Conservation (phyloP, 106 monocot species). For the Dendrobium officinale region DNA sequence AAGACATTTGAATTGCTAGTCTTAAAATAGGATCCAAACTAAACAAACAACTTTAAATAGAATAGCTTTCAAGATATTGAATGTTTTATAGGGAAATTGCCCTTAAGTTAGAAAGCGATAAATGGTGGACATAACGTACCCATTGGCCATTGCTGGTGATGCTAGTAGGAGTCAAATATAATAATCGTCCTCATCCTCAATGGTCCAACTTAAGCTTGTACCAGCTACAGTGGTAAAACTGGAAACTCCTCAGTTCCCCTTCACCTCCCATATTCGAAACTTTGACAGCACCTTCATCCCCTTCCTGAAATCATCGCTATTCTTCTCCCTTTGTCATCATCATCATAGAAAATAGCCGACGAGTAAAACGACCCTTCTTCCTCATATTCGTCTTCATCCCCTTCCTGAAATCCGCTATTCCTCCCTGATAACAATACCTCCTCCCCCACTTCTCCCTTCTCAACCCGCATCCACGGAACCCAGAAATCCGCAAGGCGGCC, state of each 20-base stretch:
- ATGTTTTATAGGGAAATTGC: background rate
- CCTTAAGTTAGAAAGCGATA: background rate
- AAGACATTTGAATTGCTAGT: background rate
- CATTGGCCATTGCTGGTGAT: background rate
- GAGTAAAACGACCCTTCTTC: slow-evolving; percentile 18
- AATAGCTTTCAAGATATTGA: background rate
- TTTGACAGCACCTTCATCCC: slow-evolving; percentile 4
- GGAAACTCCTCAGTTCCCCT: too few relatives aligned
- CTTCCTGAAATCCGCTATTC: background rate
- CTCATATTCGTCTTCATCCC: slow-evolving; percentile 7
- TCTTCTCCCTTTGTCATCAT: background rate
- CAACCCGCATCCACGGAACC: slow-evolving; percentile 79
- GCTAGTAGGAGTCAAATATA: slow-evolving; percentile 24
- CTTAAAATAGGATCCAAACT: background rate
- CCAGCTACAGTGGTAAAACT: slow-evolving; percentile 14
- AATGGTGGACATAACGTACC: background rate
- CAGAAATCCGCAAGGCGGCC: slow-evolving; percentile 66
- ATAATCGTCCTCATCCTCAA: slow-evolving; percentile 56
- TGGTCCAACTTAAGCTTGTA: slow-evolving; percentile 25
- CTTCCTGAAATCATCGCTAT: too few relatives aligned
- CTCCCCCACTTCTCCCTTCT: slow-evolving; percentile 72
- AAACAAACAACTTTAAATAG: background rate
- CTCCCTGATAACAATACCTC: slow-evolving; percentile 28
- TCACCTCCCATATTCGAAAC: too few relatives aligned
- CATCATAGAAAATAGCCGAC: slow-evolving; percentile 11